phyloP scores from a whole-genome alignment of 164 flowering plant species.

The grape (Vitis vinifera) region DNA sequence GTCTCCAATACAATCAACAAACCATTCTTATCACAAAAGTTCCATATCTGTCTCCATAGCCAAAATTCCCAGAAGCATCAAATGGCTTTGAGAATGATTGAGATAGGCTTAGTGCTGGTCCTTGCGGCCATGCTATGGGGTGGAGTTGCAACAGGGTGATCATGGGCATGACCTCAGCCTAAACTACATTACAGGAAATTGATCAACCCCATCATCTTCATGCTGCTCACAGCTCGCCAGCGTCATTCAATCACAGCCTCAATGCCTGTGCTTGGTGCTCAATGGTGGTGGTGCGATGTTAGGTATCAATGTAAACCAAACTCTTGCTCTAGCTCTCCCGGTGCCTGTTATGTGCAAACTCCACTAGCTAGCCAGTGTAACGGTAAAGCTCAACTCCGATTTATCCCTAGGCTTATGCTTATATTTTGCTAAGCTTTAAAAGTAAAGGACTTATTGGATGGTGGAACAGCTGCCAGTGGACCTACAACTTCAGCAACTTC shows the following conservation, averaged over 20 bases:
- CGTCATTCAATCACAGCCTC: slow-evolving; percentile 37
- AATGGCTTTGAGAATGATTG: slow-evolving; percentile 20
- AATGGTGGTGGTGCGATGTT: slow-evolving; percentile 28
- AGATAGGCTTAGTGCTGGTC: slow-evolving; percentile 13
- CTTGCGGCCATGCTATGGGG: slow-evolving; percentile 12
- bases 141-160: slow-evolving; percentile 29
- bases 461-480: slow-evolving; percentile 17
- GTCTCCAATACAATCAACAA: not conserved
- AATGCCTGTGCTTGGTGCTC: slow-evolving; percentile 45
- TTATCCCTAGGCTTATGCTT: not conserved
- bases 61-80: not conserved
- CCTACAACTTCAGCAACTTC: slow-evolving; percentile 2
- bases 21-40: not conserved
- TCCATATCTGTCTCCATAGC: not conserved
- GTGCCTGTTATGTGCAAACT: slow-evolving; percentile 49
- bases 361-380: slow-evolving; percentile 49
- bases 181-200: slow-evolving; percentile 45
- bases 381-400: slow-evolving; percentile 7
- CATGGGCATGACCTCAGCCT: slow-evolving; percentile 39
- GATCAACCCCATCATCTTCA: slow-evolving; percentile 40
- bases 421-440: not conserved
- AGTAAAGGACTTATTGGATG: no score
- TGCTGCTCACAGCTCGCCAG: slow-evolving; percentile 50
- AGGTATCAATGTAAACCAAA: slow-evolving; percentile 47
- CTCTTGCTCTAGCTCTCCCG: slow-evolving; percentile 52